Percentiles rank a stretch among this genome's conserved stretches.
phyloP scores from a whole-genome alignment of 1,139 yeast genomes.

The Pichia sp. region DNA sequence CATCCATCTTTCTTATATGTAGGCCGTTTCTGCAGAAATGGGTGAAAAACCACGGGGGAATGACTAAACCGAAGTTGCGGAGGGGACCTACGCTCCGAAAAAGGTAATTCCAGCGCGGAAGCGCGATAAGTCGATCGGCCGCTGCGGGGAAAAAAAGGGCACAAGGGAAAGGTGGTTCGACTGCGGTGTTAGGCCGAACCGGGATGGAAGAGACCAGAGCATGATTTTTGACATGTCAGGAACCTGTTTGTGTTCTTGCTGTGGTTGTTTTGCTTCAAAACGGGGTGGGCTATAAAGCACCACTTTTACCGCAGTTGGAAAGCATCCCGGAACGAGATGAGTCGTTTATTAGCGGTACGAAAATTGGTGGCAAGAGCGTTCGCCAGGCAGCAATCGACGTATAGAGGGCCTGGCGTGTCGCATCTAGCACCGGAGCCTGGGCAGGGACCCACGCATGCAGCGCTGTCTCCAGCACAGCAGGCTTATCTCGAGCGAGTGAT shows the following conservation, averaged over 20 bases:
- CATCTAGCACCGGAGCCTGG: conserved; percentile 13
- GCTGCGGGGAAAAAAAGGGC: not conserved
- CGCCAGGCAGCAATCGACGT: conserved; percentile 18
- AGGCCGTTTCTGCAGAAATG: not conserved
- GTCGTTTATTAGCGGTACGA: too few relatives aligned
- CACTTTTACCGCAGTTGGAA: too few relatives aligned
- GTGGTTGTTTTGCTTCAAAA: too few relatives aligned
- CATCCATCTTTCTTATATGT: not conserved
- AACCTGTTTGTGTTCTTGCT: too few relatives aligned
- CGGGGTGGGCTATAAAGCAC: too few relatives aligned
- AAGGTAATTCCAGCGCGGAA: not conserved
- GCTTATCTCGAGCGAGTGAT: conserved; percentile 73
- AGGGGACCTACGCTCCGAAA: not conserved
- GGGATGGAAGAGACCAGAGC: not conserved
- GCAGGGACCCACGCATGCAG: conserved; percentile 25
- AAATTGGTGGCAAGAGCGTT: not conserved
- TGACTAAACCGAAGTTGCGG: not conserved
- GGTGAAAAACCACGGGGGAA: not conserved
- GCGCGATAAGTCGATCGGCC: not conserved
- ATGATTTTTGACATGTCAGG: too few relatives aligned
- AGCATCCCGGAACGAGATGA: too few relatives aligned
- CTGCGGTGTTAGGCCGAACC: not conserved
- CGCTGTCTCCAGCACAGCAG: conserved; percentile 47
- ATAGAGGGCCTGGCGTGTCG: conserved; percentile 15
- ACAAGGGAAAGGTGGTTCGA: not conserved